Conservation (phyloP, 73 alveolate genomes). For the Effrenium voratum region DNA sequence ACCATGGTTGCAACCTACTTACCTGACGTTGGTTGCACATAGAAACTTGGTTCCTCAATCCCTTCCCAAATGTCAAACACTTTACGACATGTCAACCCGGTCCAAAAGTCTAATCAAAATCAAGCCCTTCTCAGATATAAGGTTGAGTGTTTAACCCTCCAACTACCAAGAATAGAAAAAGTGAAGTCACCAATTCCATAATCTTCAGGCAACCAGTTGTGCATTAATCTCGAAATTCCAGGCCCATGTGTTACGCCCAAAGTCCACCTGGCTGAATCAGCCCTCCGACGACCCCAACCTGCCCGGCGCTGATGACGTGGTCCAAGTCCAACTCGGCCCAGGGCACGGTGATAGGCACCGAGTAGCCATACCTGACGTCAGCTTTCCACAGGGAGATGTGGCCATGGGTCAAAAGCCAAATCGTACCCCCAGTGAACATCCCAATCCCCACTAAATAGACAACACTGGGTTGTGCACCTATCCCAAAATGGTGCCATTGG, state of each 20-base stretch:
- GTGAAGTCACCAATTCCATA: background rate
- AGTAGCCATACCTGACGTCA: constrained; percentile 37
- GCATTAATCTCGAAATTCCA: background rate
- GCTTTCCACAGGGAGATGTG: too few relatives aligned
- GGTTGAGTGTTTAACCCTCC: background rate
- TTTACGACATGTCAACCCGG: background rate
- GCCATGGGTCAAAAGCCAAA: too few relatives aligned
- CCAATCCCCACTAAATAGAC: too few relatives aligned
- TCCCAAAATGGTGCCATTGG: background rate
- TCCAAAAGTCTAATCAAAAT: background rate
- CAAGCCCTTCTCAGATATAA: background rate
- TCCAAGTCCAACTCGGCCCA: constrained; percentile 93
- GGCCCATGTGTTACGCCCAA: background rate
- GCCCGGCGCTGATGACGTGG: constrained; percentile 86
- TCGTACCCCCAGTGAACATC: too few relatives aligned
- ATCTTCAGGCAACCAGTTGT: background rate
- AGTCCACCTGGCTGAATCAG: background rate
- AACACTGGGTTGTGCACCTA: too few relatives aligned
- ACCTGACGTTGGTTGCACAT: too few relatives aligned
- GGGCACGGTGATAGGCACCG: constrained; percentile 81
- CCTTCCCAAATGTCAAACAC: background rate
- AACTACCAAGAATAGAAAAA: too few relatives aligned
- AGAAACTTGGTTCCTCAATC: too few relatives aligned
- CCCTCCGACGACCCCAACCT: background rate
- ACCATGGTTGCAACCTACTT: too few relatives aligned